Evolutionary conservation across 768 basidiomycete species (phyloP), one percentile per base, ranked within the genome.

Genomic region (Scleroderma citrinum): DNA sequence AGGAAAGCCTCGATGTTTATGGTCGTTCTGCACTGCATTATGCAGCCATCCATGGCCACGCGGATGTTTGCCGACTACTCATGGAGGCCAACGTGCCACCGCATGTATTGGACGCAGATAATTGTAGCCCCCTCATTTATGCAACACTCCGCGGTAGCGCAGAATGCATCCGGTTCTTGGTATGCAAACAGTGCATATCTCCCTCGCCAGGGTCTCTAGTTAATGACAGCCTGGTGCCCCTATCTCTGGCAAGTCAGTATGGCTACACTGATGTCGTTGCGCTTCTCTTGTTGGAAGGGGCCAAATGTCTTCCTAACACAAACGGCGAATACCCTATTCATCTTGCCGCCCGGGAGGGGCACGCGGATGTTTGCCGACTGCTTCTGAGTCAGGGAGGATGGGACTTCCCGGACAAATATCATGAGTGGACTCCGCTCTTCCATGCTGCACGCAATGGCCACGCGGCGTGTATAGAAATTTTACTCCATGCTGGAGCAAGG

Each of bases 261-360:
- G 96, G 96, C 2, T 87, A 95, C 63, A 75, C 87, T 23, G 82
- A 89, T 32, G 86, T 96, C 31, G 90, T 87, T 7, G 66, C 81
- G 1, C 67, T 97, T 7, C 72, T 99, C 3, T 73, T 98, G 13
- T 70, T 82, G 55, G 76, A 83, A 47, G 91, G 89, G 13, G 92
- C 90, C 4, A 75, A 76, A 42, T 85, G 87, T 53, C 55, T 88
- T 16, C 80, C 94, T 1, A 96, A 97, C 60, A 90, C 82, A 48
- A 96, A 92, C 53, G 96, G 96, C n/a, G 87, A 96, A 65, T 97
- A 89, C 61, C 93, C 96, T 0, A 89, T 95, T 58, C 96, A 99
- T 69, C 79, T 98, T 20, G 95, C 96, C 20, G 93, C 94, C 7
- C 81, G 89, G 49, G 87, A 92, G 61, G 96, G 96, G 3, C 93